Conservation (phyloP, 306 rosid species). For the Quillaja saponaria region DNA sequence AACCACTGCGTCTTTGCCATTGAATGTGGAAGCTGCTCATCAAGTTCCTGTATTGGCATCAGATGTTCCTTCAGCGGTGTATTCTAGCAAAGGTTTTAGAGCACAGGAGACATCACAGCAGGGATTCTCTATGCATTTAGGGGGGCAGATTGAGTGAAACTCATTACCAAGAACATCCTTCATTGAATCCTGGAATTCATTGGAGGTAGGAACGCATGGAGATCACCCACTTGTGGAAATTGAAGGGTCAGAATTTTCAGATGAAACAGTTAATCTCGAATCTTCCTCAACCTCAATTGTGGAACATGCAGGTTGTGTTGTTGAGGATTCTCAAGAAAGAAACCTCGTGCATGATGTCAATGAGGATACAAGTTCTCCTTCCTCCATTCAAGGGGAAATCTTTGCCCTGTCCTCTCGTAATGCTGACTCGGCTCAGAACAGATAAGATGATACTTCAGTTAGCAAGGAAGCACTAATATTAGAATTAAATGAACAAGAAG, state of each 20-base stretch:
- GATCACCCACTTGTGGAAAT: constrained; percentile 27
- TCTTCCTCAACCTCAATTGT: constrained; percentile 34
- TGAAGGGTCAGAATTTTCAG: constrained; percentile 28
- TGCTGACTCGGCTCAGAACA: constrained; percentile 26
- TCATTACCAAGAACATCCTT: constrained; percentile 22
- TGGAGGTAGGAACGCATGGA: constrained; percentile 28
- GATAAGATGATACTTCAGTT: constrained; percentile 32
- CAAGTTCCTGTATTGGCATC: constrained; percentile 28
- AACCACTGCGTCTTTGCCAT: constrained; percentile 32
- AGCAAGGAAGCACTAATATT: constrained; percentile 26
- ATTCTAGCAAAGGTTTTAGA: constrained; percentile 30
- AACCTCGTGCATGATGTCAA: constrained; percentile 31
- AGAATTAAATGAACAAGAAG: constrained; percentile 23
- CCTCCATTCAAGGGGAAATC: constrained; percentile 22
- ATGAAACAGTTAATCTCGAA: constrained; percentile 25
- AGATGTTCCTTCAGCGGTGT: constrained; percentile 38
- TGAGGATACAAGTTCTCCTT: constrained; percentile 10
- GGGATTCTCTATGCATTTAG: constrained; percentile 29
- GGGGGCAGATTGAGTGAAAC: constrained; percentile 17
- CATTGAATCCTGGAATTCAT: constrained; percentile 22
- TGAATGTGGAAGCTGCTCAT: constrained; percentile 31
- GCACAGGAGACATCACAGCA: constrained; percentile 33
- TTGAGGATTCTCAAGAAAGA: constrained; percentile 55
- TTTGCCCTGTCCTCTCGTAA: constrained; percentile 13
- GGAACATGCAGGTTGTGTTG: constrained; percentile 42